These are phyloP conservation scores for Beta lomatogona DNA, from an alignment of 179 eudicot species.

Conservation along the genomic window DNA sequence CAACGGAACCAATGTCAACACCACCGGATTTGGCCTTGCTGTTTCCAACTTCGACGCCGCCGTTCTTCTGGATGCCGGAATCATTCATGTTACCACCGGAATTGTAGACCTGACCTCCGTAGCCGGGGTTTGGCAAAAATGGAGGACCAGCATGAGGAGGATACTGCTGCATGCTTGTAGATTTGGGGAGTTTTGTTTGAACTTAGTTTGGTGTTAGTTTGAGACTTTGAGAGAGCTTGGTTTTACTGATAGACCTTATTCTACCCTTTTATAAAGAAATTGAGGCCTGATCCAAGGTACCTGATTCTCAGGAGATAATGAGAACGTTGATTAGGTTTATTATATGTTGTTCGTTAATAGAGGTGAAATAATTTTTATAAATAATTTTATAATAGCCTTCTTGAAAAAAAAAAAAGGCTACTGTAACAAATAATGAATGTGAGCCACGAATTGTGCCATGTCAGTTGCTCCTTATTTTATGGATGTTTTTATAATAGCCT, in stretches of 20 bases:
- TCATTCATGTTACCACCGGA: slow-evolving; percentile 22
- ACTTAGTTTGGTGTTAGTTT: background rate
- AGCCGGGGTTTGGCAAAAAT: background rate
- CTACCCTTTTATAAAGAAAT: slow-evolving; percentile 9
- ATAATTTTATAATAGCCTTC: no score
- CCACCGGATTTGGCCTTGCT: background rate
- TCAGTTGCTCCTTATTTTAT: no score
- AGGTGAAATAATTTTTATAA: no score
- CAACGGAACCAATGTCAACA: slow-evolving; percentile 9
- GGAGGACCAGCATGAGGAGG: background rate
- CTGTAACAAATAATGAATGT: no score
- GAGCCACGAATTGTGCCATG: no score
- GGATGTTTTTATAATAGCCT: no score
- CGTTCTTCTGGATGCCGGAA: slow-evolving; percentile 21
- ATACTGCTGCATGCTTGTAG: background rate
- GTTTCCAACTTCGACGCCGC: slow-evolving; percentile 19
- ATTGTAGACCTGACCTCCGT: slow-evolving; percentile 1
- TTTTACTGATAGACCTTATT: background rate
- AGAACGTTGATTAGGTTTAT: no score
- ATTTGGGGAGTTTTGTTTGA: no score
- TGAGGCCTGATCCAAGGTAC: background rate
- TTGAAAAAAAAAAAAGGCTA: no score
- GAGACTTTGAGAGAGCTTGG: background rate
- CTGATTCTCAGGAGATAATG: background rate
- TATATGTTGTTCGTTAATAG: no score